Percentiles rank a stretch among this genome's conserved stretches.
phyloP scores from a whole-genome alignment of 768 basidiomycete genomes.

The Russula compacta region DNA sequence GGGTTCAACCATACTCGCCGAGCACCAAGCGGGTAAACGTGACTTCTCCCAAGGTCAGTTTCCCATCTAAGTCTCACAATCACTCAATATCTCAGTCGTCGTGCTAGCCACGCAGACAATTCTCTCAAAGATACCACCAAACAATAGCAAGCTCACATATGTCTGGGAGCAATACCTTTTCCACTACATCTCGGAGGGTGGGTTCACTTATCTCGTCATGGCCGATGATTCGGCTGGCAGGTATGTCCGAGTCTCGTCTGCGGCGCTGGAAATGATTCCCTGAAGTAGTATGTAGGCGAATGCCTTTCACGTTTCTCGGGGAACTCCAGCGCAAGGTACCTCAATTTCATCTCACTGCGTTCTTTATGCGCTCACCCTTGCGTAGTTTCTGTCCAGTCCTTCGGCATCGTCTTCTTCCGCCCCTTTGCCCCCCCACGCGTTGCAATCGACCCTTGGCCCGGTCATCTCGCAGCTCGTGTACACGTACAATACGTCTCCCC shows the following conservation, averaged over 20 bases:
- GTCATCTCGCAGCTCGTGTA: constrained; percentile 69
- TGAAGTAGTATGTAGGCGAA: constrained; percentile 42
- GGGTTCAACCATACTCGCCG: constrained; percentile 74
- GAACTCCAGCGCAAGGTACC: constrained; percentile 73
- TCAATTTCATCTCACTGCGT: background rate
- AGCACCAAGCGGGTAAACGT: constrained; percentile 69
- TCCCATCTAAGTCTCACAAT: background rate
- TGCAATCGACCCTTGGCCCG: constrained; percentile 66
- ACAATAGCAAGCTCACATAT: constrained; percentile 71
- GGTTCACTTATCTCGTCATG: constrained; percentile 86
- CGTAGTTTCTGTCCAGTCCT: constrained; percentile 52
- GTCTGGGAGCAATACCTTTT: constrained; percentile 92
- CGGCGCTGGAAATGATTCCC: background rate
- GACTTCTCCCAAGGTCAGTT: constrained; percentile 79
- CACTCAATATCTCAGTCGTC: background rate
- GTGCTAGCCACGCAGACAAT: constrained; percentile 75
- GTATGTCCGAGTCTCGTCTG: constrained; percentile 33
- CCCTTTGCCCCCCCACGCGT: constrained; percentile 42
- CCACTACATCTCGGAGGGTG: constrained; percentile 87
- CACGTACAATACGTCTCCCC: constrained; percentile 83
- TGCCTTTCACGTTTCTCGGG: constrained; percentile 88
- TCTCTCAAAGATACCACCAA: constrained; percentile 90
- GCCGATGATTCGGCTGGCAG: constrained; percentile 88
- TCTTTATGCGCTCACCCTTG: background rate
- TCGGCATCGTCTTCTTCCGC: constrained; percentile 48